These are phyloP conservation scores for Pythium brassicae DNA, from an alignment of 352 stramenopile genomes.

Conservation along the genomic window DNA sequence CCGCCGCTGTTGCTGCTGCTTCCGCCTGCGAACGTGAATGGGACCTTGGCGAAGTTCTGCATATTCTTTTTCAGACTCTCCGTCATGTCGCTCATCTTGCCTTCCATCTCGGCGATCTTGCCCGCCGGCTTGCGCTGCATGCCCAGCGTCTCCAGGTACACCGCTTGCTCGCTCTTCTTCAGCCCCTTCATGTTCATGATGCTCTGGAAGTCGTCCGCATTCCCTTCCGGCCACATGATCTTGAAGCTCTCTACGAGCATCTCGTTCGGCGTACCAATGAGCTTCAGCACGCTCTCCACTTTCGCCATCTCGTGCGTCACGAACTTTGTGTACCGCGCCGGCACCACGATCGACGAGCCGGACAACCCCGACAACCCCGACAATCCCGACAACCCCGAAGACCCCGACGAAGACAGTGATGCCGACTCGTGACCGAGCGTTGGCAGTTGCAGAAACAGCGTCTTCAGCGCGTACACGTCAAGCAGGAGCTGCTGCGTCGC, in stretches of 20 bases:
- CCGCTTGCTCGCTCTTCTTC: constrained; percentile 68
- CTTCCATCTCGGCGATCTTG: constrained; percentile 80
- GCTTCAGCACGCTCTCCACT: constrained; percentile 97
- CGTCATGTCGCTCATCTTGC: constrained; percentile 86
- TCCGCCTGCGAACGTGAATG: constrained; percentile 51
- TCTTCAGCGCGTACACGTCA: constrained; percentile 98
- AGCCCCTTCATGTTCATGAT: constrained; percentile 95
- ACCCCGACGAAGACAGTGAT: constrained; percentile 30
- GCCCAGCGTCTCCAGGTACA: constrained; percentile 58
- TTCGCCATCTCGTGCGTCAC: constrained; percentile 94
- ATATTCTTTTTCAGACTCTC: constrained; percentile 84
- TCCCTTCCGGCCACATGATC: constrained; percentile 93
- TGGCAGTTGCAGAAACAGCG: constrained; percentile 93
- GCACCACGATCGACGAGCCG: constrained; percentile 44
- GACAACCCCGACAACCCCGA: too few species aligned
- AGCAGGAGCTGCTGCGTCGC: constrained; percentile 98
- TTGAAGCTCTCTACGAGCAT: constrained; percentile 97
- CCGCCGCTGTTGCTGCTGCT: constrained; percentile 11
- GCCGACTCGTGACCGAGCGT: constrained; percentile 65
- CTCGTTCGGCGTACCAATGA: constrained; percentile 94
- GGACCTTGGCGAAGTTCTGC: constrained; percentile 79
- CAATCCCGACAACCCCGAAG: constrained; percentile 19
- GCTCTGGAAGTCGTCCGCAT: constrained; percentile 90
- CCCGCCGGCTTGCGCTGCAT: constrained; percentile 58
- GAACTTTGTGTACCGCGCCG: constrained; percentile 96